A percentile compares a stretch with the other conserved stretches of the same genome.
Conservation (phyloP, 306 rosid species). For the Prosopis cineraria region DNA sequence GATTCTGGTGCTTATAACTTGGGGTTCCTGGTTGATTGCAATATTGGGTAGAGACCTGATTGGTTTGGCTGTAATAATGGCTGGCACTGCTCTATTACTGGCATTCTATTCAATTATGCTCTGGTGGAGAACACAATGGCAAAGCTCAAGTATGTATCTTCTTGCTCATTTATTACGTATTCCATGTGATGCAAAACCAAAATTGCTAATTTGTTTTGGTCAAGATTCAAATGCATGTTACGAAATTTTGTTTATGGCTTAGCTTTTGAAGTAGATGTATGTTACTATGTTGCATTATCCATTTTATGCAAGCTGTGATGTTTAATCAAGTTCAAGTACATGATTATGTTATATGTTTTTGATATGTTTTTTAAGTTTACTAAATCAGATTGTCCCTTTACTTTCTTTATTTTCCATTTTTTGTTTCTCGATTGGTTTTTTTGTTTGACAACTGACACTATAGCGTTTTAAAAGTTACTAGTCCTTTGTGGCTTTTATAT, state of each 20-base stretch:
- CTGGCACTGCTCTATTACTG: slow-evolving; percentile 95
- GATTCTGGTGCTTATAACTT: slow-evolving; percentile 70
- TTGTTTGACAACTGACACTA: neutral
- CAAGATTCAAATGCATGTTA: neutral
- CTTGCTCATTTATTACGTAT: slow-evolving; percentile 24
- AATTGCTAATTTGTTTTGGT: slow-evolving; percentile 10
- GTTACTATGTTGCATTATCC: neutral
- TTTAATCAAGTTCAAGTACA: neutral
- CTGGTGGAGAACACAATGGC: slow-evolving; percentile 99
- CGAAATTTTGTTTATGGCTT: neutral
- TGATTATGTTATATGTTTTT: neutral
- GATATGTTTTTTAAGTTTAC: neutral
- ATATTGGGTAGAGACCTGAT: slow-evolving; percentile 93
- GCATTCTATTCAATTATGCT: slow-evolving; percentile 99
- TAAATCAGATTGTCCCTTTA: neutral
- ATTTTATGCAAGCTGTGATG: neutral
- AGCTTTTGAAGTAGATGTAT: slow-evolving; percentile 9
- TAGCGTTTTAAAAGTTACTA: neutral
- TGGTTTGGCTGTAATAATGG: slow-evolving; percentile 99
- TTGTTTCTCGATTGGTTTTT: neutral
- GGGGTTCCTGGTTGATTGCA: slow-evolving; percentile 95
- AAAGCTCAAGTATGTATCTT: slow-evolving; percentile 93
- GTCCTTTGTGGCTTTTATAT: neutral
- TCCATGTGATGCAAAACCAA: slow-evolving; percentile 20
- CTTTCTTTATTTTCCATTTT: neutral